phyloP scores from a whole-genome alignment of 2,329 filamentous ascomycete genomes.

The Dactylellina sp. region DNA sequence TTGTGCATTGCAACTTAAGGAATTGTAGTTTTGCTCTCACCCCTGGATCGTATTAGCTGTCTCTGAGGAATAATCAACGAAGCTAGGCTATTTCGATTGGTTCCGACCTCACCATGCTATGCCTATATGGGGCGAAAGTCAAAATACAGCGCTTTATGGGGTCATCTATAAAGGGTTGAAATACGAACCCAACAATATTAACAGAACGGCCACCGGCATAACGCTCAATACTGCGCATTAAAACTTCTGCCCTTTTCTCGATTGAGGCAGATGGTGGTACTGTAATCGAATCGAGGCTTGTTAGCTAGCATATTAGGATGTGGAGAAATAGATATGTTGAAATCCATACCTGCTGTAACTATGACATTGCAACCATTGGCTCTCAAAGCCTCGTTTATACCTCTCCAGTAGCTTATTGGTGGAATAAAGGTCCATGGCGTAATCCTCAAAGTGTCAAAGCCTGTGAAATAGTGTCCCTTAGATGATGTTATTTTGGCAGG shows the following conservation, averaged over 20 bases:
- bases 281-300: slow-evolving; percentile 4
- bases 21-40: slow-evolving; percentile 38
- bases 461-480: slow-evolving; percentile 63
- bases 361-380: slow-evolving; percentile 71
- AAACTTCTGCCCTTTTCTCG: slow-evolving; percentile 70
- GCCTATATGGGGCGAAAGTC: slow-evolving; percentile 62
- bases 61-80: neutral
- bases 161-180: neutral
- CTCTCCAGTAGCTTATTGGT: slow-evolving; percentile 70
- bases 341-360: slow-evolving; percentile 65
- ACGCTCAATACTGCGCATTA: slow-evolving; percentile 69
- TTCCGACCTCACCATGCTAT: slow-evolving; percentile 67
- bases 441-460: slow-evolving; percentile 50
- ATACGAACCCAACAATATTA: slow-evolving; percentile 59
- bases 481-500: neutral
- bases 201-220: slow-evolving; percentile 63
- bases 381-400: slow-evolving; percentile 71
- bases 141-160: slow-evolving; percentile 8
- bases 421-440: slow-evolving; percentile 40
- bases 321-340: neutral
- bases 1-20: neutral
- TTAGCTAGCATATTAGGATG: neutral
- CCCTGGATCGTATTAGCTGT: slow-evolving; percentile 42
- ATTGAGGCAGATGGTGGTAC: slow-evolving; percentile 74
- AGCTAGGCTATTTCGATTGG: neutral